A percentile compares a stretch with the other conserved stretches of the same genome.
Evolutionary conservation across 2,329 filamentous ascomycete species (phyloP).

Genomic region (Talaromyces sp.): DNA sequence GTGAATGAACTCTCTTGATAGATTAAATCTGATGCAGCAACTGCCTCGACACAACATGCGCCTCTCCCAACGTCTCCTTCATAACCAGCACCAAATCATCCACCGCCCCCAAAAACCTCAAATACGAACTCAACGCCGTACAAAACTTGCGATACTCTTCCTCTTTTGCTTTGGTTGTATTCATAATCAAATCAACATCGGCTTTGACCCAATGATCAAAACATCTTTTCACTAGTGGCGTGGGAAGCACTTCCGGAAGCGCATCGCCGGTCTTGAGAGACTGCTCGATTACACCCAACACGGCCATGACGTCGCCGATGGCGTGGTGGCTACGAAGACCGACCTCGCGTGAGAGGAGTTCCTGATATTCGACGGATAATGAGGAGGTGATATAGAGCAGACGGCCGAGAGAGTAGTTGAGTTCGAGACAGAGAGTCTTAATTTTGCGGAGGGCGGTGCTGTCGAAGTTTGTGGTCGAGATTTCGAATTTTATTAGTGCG

Average conservation of each 20-base stretch:
- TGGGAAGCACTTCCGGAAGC: slow-evolving; percentile 48
- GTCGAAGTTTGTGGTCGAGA: slow-evolving; percentile 41
- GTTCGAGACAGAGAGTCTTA: slow-evolving; percentile 30
- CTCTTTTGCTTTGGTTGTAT: slow-evolving; percentile 36
- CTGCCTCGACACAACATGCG: slow-evolving; percentile 28
- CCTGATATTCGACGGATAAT: slow-evolving; percentile 41
- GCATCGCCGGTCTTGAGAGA: slow-evolving; percentile 49
- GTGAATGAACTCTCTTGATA: background rate
- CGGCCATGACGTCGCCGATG: slow-evolving; percentile 53
- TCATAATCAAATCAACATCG: slow-evolving; percentile 30
- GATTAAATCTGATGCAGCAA: slow-evolving; percentile 9
- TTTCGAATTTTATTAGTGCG: slow-evolving; percentile 36
- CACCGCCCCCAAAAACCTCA: slow-evolving; percentile 43
- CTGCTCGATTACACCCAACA: slow-evolving; percentile 48
- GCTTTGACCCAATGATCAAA: slow-evolving; percentile 27
- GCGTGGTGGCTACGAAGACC: slow-evolving; percentile 44
- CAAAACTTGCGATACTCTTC: slow-evolving; percentile 48
- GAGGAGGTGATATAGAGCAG: slow-evolving; percentile 35
- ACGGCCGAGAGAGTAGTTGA: slow-evolving; percentile 34
- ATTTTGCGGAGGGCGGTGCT: slow-evolving; percentile 32
- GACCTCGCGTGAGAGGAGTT: slow-evolving; percentile 36
- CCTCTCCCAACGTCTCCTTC: slow-evolving; percentile 46
- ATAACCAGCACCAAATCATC: slow-evolving; percentile 48
- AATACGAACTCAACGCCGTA: slow-evolving; percentile 45
- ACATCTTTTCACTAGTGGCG: slow-evolving; percentile 44